A percentile compares a stretch with the other conserved stretches of the same genome.
Conservation (phyloP, 2,329 filamentous ascomycete species). For the Fusarium secorum region DNA sequence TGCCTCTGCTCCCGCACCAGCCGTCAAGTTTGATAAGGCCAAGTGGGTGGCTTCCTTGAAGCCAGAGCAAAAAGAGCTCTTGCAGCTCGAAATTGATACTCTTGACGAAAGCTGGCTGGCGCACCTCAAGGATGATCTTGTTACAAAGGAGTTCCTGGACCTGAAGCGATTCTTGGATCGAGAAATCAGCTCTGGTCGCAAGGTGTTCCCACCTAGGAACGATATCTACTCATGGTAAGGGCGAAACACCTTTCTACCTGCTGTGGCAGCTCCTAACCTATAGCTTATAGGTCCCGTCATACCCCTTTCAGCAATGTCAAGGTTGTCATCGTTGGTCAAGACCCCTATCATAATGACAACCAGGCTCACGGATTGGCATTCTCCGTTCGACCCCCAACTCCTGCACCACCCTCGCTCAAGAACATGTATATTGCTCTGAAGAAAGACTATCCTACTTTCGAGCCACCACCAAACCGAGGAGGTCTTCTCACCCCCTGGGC, state of each 20-base stretch:
- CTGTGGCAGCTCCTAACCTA: constrained; percentile 19
- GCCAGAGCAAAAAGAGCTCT: constrained; percentile 80
- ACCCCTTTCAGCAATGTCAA: constrained; percentile 90
- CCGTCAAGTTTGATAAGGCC: constrained; percentile 80
- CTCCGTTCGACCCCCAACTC: constrained; percentile 88
- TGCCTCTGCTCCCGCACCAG: constrained; percentile 44
- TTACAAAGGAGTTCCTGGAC: constrained; percentile 80
- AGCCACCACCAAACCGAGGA: constrained; percentile 75
- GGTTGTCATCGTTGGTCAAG: constrained; percentile 92
- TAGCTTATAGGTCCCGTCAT: constrained; percentile 79
- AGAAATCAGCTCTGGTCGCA: constrained; percentile 76
- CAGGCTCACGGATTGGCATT: constrained; percentile 97
- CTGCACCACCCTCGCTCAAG: constrained; percentile 85
- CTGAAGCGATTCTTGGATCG: constrained; percentile 86
- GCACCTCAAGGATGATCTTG: constrained; percentile 85
- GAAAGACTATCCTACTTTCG: constrained; percentile 86
- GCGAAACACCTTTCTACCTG: neutral
- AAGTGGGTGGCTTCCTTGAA: constrained; percentile 86
- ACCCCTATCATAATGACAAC: constrained; percentile 95
- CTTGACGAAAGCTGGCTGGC: constrained; percentile 91
- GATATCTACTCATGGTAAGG: constrained; percentile 94
- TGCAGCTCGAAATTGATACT: constrained; percentile 91
- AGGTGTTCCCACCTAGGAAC: constrained; percentile 84
- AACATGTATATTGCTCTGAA: constrained; percentile 93
- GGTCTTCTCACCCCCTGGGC: constrained; percentile 94